Evolutionary conservation across 2,329 filamentous ascomycete species (phyloP).

Genomic region (Aspergillus felis): DNA sequence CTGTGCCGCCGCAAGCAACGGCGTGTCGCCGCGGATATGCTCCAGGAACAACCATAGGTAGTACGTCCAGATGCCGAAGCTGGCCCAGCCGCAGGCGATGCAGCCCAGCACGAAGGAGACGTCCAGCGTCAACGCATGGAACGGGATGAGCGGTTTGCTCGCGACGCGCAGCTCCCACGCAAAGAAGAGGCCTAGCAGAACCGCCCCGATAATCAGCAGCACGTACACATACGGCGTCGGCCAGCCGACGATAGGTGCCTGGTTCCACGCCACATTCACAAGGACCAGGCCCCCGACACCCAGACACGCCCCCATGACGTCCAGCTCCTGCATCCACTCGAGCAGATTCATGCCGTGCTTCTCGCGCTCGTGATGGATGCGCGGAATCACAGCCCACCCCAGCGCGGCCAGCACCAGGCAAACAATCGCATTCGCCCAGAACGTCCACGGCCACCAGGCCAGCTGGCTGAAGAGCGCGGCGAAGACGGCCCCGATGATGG

Average conservation of each 20-base stretch:
- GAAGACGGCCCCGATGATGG: constrained; percentile 36
- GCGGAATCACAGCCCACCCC: constrained; percentile 16
- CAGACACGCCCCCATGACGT: constrained; percentile 36
- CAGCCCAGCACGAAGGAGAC: constrained; percentile 37
- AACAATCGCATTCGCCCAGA: constrained; percentile 35
- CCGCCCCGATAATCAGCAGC: constrained; percentile 52
- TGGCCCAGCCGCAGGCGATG: constrained; percentile 39
- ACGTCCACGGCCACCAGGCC: constrained; percentile 50
- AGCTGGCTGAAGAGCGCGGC: constrained; percentile 32
- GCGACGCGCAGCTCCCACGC: constrained; percentile 45
- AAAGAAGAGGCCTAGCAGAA: constrained; percentile 53
- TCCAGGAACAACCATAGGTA: constrained; percentile 21
- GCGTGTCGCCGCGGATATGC: not conserved
- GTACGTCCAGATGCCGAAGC: constrained; percentile 41
- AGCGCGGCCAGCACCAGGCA: constrained; percentile 31
- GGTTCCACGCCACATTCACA: constrained; percentile 64
- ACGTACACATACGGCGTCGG: constrained; percentile 50
- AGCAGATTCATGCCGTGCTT: not conserved
- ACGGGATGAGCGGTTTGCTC: constrained; percentile 49
- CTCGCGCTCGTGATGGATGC: not conserved
- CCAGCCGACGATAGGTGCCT: constrained; percentile 58
- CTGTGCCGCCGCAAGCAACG: constrained; percentile 7
- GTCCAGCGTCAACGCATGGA: constrained; percentile 37
- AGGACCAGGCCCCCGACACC: constrained; percentile 56
- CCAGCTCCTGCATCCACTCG: constrained; percentile 21